These are phyloP conservation scores for Euphorbia tirucalli DNA, from an alignment of 345 rosid species.

Conservation along the genomic window DNA sequence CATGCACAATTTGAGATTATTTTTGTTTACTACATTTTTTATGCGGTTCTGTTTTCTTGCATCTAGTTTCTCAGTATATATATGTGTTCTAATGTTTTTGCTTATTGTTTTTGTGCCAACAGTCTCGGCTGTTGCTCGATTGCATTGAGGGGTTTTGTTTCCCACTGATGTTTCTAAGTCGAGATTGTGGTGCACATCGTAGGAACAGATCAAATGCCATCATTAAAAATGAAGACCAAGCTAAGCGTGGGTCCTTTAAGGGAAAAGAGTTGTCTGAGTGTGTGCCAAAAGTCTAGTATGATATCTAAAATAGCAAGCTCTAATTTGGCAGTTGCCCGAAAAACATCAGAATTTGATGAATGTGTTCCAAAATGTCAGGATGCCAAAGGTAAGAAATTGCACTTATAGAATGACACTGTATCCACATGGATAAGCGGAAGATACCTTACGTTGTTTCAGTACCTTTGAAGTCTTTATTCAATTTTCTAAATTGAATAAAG, in stretches of 20 bases:
- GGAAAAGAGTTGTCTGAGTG: constrained; percentile 51
- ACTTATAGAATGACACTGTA: constrained; percentile 1
- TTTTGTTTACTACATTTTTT: constrained; percentile 8
- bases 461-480: neutral
- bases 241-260: constrained; percentile 36
- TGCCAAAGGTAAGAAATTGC: constrained; percentile 34
- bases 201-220: constrained; percentile 61
- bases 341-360: constrained; percentile 30
- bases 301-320: constrained; percentile 50
- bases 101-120: constrained; percentile 21
- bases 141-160: constrained; percentile 26
- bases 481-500: neutral
- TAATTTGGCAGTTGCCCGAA: constrained; percentile 31
- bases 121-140: constrained; percentile 42
- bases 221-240: constrained; percentile 64
- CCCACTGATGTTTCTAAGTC: constrained; percentile 47
- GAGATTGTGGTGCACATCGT: constrained; percentile 33
- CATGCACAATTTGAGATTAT: neutral
- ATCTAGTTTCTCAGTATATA: neutral
- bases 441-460: neutral
- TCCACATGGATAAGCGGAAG: neutral
- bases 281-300: constrained; percentile 48
- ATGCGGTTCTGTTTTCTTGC: neutral
- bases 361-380: constrained; percentile 30
- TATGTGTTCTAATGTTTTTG: constrained; percentile 12